phyloP scores from a whole-genome alignment of 495 filamentous ascomycete genomes.

The Acidomyces sp. region DNA sequence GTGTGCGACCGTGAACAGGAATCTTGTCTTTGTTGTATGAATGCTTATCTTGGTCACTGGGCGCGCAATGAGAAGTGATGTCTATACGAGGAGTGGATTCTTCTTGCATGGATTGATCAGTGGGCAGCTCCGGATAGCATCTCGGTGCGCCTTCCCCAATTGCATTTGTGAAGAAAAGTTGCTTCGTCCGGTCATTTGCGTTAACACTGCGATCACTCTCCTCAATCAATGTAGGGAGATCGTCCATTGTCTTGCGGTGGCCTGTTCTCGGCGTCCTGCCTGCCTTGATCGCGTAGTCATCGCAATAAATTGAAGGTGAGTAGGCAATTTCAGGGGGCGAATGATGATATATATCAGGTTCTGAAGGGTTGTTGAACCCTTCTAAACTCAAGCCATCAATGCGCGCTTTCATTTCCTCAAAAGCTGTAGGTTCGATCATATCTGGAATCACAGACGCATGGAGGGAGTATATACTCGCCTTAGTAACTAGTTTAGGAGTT shows the following conservation, averaged over 20 bases:
- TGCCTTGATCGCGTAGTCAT: conserved; percentile 4
- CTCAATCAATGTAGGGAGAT: conserved; percentile 2
- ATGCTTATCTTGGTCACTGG: too few species aligned
- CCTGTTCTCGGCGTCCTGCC: neutral
- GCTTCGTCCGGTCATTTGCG: too few species aligned
- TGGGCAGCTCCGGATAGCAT: conserved; percentile 12
- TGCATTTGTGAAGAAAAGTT: too few species aligned
- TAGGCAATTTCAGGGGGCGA: conserved; percentile 5
- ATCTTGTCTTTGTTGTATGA: too few species aligned
- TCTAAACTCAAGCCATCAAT: conserved; percentile 16
- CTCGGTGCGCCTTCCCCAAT: conserved; percentile 6
- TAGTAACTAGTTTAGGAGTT: conserved; percentile 12
- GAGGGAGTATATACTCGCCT: conserved; percentile 16
- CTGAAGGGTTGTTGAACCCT: conserved; percentile 13
- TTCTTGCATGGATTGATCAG: conserved; percentile 5
- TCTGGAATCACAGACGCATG: conserved; percentile 16
- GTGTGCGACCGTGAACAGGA: neutral
- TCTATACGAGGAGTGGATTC: neutral
- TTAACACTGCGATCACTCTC: neutral
- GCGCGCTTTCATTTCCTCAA: conserved; percentile 17
- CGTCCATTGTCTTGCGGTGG: conserved; percentile 2
- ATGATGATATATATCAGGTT: conserved; percentile 9
- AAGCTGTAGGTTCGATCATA: conserved; percentile 7
- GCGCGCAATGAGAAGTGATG: too few species aligned
- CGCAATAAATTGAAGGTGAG: conserved; percentile 16